Base-by-base conservation (phyloP, 352 stramenopile genomes). In the Globisporangium barbulae region DNA sequence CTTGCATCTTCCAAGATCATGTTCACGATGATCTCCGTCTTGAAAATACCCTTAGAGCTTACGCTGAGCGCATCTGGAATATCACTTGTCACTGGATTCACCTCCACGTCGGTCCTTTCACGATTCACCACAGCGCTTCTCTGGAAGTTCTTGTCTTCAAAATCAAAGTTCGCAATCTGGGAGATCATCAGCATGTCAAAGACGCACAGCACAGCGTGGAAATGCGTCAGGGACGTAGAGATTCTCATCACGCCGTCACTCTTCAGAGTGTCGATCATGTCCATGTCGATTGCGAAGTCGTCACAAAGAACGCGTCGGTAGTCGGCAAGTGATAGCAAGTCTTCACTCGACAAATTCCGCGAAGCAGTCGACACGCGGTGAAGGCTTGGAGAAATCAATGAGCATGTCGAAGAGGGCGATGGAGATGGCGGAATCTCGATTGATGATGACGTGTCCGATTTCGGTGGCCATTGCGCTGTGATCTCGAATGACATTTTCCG, bases 401-500 rank as follows among this genome's bases (percentile, higher is more conserved):
- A 67, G 37, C 65, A 72, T 5, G 71, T 79, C 33, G 49, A 35
- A 31, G 66, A 69, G 1, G 58, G 67, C 3, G 64, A 61, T 19
- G 59, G 67, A 13, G 74, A 64, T 1, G 72, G 69, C 28, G 64
- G 47, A 8, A 68, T 31, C 3, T n/a, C 61, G 9, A 63, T 61
- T 0, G 55, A 21, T 13, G 67, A 59, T 17, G 65, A 58, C 3
- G 33, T 21, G 5, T 70, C 58, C 2, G 59, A 45, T n/a, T 74
- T 19, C 48, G 83, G 81, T 25, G 83, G 79, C 83, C 81, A 91
- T 39, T 78, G 67, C 0, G 78, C 75, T 2, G 71, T 73, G 3
- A 90, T 75, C 49, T 87, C 83, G 2, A 90, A 60, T 9, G 75
- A 85, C 81, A 92, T 88, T 54, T 92, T 90, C 2, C 81, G 70